A percentile compares a stretch with the other conserved stretches of the same genome.
Conservation (phyloP, 352 stramenopile species). For the Globisporangium uncinulatum region DNA sequence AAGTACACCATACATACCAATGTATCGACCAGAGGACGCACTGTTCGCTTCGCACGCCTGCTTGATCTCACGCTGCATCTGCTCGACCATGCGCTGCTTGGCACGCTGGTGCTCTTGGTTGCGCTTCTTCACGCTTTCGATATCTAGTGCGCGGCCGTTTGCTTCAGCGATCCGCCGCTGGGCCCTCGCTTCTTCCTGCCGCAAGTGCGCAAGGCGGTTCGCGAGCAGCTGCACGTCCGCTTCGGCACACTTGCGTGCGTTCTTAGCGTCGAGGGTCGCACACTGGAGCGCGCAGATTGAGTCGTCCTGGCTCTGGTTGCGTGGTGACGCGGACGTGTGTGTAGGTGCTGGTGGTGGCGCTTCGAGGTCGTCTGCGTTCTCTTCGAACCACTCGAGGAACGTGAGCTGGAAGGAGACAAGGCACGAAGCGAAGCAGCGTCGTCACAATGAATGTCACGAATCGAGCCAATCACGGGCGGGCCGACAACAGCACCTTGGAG, state of each 20-base stretch:
- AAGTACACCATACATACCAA: too few species aligned
- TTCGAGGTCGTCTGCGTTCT: slow-evolving; percentile 59
- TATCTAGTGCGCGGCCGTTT: slow-evolving; percentile 51
- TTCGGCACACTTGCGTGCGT: slow-evolving; percentile 50
- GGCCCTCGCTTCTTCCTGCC: slow-evolving; percentile 42
- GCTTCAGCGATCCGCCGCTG: slow-evolving; percentile 69
- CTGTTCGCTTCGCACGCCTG: slow-evolving; percentile 48
- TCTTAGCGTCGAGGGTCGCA: slow-evolving; percentile 58
- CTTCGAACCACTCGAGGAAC: slow-evolving; percentile 75
- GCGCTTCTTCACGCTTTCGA: slow-evolving; percentile 50
- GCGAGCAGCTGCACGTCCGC: slow-evolving; percentile 49
- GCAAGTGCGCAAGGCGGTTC: slow-evolving; percentile 60
- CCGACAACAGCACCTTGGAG: slow-evolving; percentile 23
- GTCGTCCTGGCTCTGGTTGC: slow-evolving; percentile 20
- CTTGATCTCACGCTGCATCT: slow-evolving; percentile 51
- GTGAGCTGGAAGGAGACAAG: slow-evolving; percentile 17
- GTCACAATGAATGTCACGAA: neutral
- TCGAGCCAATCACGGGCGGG: neutral
- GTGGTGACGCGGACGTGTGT: neutral
- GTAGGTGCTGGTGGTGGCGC: neutral
- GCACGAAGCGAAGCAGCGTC: too few species aligned
- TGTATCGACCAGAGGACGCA: slow-evolving; percentile 12
- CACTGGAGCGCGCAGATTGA: slow-evolving; percentile 33
- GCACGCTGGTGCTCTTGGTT: slow-evolving; percentile 43
- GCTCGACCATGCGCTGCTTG: slow-evolving; percentile 45